phyloP scores from a whole-genome alignment of 306 rosid species.

The Trifolium pratense region DNA sequence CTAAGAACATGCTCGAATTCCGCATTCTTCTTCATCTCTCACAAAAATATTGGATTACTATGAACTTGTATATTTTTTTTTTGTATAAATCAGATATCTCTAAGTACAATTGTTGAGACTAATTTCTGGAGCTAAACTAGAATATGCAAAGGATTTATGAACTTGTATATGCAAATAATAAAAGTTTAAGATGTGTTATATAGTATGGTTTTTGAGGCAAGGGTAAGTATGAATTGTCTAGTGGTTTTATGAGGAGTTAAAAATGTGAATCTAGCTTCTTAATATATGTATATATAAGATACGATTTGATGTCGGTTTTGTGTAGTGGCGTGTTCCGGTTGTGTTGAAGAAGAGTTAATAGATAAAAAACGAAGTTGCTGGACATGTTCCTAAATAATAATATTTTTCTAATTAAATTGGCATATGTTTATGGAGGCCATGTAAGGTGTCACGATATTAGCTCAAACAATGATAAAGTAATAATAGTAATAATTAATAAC shows the following conservation, averaged over 20 bases:
- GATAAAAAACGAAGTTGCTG: background rate
- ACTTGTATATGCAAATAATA: background rate
- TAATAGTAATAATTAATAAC: too few species aligned
- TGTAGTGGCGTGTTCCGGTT: background rate
- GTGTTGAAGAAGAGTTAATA: background rate
- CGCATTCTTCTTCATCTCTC: conserved; percentile 26
- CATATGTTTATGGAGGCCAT: too few species aligned
- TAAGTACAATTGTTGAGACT: too few species aligned
- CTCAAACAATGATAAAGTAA: too few species aligned
- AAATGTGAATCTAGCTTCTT: background rate
- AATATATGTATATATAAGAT: conserved; percentile 5
- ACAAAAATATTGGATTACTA: background rate
- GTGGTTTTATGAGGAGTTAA: background rate
- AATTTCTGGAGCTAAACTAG: too few species aligned
- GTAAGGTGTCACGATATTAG: too few species aligned
- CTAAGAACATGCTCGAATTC: conserved; percentile 55
- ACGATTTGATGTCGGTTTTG: conserved; percentile 3
- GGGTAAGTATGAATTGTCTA: too few species aligned
- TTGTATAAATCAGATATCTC: background rate
- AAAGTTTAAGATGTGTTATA: background rate
- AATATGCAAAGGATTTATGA: too few species aligned
- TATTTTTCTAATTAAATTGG: background rate
- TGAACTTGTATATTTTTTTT: too few species aligned
- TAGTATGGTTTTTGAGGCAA: too few species aligned
- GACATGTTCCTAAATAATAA: background rate